phyloP scores from a whole-genome alignment of 2,329 filamentous ascomycete genomes.

The Talaromyces albobiverticillius region DNA sequence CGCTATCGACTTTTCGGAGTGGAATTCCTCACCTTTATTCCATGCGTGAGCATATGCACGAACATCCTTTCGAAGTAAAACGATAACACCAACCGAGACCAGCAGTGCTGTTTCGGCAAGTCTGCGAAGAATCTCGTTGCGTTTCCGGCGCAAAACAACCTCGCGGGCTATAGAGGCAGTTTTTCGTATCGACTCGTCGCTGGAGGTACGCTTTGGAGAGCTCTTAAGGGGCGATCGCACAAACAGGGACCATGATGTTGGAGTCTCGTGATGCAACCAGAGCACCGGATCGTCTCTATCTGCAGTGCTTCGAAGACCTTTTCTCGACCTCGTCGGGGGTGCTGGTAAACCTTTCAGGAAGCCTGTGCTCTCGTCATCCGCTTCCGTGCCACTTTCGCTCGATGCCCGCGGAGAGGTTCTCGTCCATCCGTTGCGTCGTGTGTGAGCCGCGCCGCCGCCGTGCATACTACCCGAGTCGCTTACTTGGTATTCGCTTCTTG shows the following conservation, averaged over 20 bases:
- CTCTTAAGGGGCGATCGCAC: conserved; percentile 25
- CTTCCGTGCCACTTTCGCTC: conserved; percentile 91
- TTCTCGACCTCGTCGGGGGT: conserved; percentile 67
- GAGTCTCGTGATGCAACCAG: conserved; percentile 28
- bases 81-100: conserved; percentile 50
- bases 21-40: conserved; percentile 33
- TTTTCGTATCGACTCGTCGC: conserved; percentile 21
- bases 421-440: conserved; percentile 21
- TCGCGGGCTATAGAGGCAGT: background rate
- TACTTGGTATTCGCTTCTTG: conserved; percentile 8
- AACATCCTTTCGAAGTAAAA: conserved; percentile 29
- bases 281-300: conserved; percentile 22
- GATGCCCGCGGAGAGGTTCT: conserved; percentile 56
- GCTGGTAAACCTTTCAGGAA: conserved; percentile 82
- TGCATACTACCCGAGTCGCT: conserved; percentile 6
- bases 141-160: conserved; percentile 29
- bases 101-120: conserved; percentile 55
- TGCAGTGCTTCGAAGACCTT: conserved; percentile 63
- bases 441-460: conserved; percentile 13
- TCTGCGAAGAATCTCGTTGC: conserved; percentile 46
- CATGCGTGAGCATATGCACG: conserved; percentile 33
- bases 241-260: conserved; percentile 30
- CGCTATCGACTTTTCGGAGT: background rate
- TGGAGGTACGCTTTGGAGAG: conserved; percentile 29
- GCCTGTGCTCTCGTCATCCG: conserved; percentile 78